phyloP scores from a whole-genome alignment of 805 yeast genomes.

The Kodamaea kaohsiungensis region DNA sequence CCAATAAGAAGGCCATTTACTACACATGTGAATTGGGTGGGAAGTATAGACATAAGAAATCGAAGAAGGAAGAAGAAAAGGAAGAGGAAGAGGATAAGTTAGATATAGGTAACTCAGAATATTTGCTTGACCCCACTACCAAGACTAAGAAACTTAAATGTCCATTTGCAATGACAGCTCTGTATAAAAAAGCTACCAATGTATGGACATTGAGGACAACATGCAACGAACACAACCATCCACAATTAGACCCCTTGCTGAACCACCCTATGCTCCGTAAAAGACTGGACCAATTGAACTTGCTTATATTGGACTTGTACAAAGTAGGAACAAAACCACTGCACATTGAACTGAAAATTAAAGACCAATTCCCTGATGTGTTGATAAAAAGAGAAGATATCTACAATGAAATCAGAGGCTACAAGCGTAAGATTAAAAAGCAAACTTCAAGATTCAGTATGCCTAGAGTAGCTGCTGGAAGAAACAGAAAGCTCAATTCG shows the following conservation, averaged over 20 bases:
- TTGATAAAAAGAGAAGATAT: slow-evolving; percentile 58
- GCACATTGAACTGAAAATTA: slow-evolving; percentile 52
- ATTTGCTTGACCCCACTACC: slow-evolving; percentile 40
- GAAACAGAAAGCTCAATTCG: slow-evolving; percentile 9
- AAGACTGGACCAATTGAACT: slow-evolving; percentile 52
- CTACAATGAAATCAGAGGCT: slow-evolving; percentile 57
- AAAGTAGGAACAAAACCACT: slow-evolving; percentile 57
- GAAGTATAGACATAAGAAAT: slow-evolving; percentile 52
- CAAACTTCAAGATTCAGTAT: slow-evolving; percentile 30
- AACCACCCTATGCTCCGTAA: slow-evolving; percentile 60
- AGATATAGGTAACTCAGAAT: slow-evolving; percentile 28
- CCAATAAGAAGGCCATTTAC: slow-evolving; percentile 58
- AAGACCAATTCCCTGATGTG: slow-evolving; percentile 53
- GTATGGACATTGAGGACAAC: slow-evolving; percentile 55
- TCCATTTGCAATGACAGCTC: slow-evolving; percentile 62
- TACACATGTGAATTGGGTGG: slow-evolving; percentile 63
- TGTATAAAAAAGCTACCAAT: slow-evolving; percentile 48
- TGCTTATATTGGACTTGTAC: slow-evolving; percentile 52
- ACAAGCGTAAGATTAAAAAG: slow-evolving; percentile 51
- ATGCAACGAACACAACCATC: slow-evolving; percentile 59
- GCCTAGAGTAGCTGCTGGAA: slow-evolving; percentile 1
- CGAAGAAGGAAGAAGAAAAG: slow-evolving; percentile 20
- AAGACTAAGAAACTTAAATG: slow-evolving; percentile 55
- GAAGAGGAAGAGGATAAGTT: slow-evolving; percentile 18
- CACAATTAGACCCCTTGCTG: slow-evolving; percentile 54